Percentiles rank a stretch among this genome's conserved stretches.
These are phyloP conservation scores for Paraurostyla sp. DNA, from an alignment of 73 alveolate species.

Conservation along the genomic window DNA sequence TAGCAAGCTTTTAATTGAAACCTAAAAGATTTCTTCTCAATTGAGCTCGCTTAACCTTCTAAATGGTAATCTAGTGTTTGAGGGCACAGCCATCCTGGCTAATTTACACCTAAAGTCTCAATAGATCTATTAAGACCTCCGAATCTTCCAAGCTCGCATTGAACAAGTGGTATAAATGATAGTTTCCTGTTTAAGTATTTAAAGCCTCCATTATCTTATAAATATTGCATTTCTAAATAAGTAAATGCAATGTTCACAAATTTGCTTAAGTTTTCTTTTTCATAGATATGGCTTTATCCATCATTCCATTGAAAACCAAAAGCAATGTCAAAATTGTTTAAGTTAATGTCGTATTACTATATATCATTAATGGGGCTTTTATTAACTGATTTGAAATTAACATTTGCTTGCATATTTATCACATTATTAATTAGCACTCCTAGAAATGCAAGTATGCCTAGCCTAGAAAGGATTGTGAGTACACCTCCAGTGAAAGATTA, in stretches of 20 bases:
- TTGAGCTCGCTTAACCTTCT: background rate
- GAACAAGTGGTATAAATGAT: background rate
- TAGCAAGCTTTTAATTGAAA: background rate
- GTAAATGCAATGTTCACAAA: background rate
- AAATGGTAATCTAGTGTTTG: background rate
- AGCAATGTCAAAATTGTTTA: background rate
- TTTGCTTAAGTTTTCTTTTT: background rate
- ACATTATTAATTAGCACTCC: too few species aligned
- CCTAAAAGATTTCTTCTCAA: background rate
- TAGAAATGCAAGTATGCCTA: too few species aligned
- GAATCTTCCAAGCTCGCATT: background rate
- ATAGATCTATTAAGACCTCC: background rate
- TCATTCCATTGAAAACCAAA: background rate
- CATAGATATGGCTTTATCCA: background rate
- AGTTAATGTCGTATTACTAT: background rate
- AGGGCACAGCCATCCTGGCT: slow-evolving; percentile 9
- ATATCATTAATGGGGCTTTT: background rate
- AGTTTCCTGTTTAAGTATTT: background rate
- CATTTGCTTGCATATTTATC: too few species aligned
- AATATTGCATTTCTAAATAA: background rate
- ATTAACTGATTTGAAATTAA: background rate
- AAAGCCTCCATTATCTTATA: background rate
- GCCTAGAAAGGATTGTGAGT: too few species aligned
- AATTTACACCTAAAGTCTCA: background rate
- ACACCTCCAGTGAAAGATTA: too few species aligned